Conservation (phyloP, 2,329 filamentous ascomycete species). For the Cladosporium sp. region DNA sequence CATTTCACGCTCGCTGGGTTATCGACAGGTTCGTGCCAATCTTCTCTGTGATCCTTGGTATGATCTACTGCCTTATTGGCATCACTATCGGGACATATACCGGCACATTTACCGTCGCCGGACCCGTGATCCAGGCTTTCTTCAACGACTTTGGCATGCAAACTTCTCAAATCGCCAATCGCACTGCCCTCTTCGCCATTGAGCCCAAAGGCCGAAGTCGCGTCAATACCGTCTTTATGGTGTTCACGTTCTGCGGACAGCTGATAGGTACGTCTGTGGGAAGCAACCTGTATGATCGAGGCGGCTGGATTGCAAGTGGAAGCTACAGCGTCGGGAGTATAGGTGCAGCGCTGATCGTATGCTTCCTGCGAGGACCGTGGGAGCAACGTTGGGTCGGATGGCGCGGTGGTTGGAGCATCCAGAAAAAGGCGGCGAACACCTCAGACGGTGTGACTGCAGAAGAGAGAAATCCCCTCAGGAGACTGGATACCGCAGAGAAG, state of each 20-base stretch:
- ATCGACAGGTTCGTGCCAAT: conserved; percentile 68
- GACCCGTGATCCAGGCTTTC: conserved; percentile 68
- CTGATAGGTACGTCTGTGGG: conserved; percentile 59
- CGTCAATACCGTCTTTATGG: conserved; percentile 80
- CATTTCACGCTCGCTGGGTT: conserved; percentile 65
- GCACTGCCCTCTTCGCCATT: conserved; percentile 65
- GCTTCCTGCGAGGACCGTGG: conserved; percentile 49
- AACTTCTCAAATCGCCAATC: conserved; percentile 69
- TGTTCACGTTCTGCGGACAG: conserved; percentile 70
- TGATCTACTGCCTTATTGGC: conserved; percentile 56
- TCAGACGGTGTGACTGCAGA: conserved; percentile 36
- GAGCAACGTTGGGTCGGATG: conserved; percentile 59
- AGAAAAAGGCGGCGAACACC: conserved; percentile 35
- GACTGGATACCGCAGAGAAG: conserved; percentile 22
- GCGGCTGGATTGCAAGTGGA: conserved; percentile 55
- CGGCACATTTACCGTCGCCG: conserved; percentile 62
- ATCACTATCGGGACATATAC: conserved; percentile 66
- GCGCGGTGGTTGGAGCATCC: conserved; percentile 53
- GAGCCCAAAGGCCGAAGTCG: conserved; percentile 68
- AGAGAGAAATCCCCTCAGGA: conserved; percentile 13
- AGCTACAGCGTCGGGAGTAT: conserved; percentile 55
- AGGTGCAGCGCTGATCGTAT: conserved; percentile 41
- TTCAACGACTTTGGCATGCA: conserved; percentile 69
- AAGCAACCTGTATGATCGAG: conserved; percentile 51
- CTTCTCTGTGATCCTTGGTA: conserved; percentile 62